Evolutionary conservation across 2,329 filamentous ascomycete species (phyloP).

Genomic region (Colletotrichum melonis): DNA sequence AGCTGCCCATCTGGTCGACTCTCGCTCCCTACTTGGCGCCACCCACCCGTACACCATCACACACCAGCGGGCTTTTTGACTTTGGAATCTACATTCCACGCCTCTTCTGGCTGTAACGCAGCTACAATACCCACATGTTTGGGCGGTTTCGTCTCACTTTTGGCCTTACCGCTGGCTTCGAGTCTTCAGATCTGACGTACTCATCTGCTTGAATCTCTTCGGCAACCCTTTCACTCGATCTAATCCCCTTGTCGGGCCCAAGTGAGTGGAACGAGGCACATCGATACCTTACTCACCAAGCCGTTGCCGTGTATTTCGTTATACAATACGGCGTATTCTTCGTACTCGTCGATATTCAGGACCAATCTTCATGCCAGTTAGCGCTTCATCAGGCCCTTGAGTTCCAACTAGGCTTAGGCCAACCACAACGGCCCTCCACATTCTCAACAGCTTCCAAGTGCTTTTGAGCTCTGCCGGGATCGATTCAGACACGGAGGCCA

Average conservation of each 20-base stretch:
- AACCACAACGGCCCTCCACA: slow-evolving; percentile 18
- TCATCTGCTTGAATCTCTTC: slow-evolving; percentile 12
- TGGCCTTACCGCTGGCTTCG: slow-evolving; percentile 2
- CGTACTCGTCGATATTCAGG: not conserved
- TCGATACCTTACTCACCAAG: not conserved
- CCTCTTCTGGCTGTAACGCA: slow-evolving; percentile 9
- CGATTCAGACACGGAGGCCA: slow-evolving; percentile 10
- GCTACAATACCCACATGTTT: slow-evolving; percentile 11
- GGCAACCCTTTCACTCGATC: slow-evolving; percentile 20
- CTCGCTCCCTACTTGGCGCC: not conserved
- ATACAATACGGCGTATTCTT: not conserved
- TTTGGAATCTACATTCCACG: slow-evolving; percentile 7
- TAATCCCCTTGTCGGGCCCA: slow-evolving; percentile 18
- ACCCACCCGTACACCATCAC: slow-evolving; percentile 4
- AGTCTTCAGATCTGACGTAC: slow-evolving; percentile 16
- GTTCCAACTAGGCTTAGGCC: slow-evolving; percentile 5
- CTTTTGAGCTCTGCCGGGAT: slow-evolving; percentile 31
- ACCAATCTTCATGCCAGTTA: slow-evolving; percentile 8
- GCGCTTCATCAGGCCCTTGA: slow-evolving; percentile 13
- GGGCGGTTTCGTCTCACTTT: slow-evolving; percentile 18
- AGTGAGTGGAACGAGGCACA: slow-evolving; percentile 28
- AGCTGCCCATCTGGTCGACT: not conserved
- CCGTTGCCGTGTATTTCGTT: not conserved
- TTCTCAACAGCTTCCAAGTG: slow-evolving; percentile 3
- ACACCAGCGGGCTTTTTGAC: not conserved